These are phyloP conservation scores for Graphilbum sp. DNA, from an alignment of 2,329 filamentous ascomycete species.

Conservation along the genomic window DNA sequence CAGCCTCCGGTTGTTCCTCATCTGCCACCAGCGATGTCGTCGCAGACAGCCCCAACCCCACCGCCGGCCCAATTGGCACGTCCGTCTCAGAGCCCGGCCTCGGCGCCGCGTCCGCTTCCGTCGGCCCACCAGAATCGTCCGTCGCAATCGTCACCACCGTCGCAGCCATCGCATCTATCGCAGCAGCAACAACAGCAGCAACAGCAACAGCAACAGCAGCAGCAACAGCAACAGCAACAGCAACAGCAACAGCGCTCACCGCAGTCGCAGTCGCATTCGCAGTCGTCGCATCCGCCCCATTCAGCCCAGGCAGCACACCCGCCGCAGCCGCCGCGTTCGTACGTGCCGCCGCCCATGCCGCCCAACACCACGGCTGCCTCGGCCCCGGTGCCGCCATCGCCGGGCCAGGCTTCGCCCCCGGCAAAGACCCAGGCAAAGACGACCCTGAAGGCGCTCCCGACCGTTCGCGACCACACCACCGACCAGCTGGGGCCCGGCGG, in stretches of 20 bases:
- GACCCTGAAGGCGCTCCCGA: slow-evolving; percentile 85
- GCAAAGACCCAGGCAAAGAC: slow-evolving; percentile 70
- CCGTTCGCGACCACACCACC: slow-evolving; percentile 91
- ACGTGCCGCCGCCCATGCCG: slow-evolving; percentile 21
- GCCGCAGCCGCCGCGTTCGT: slow-evolving; percentile 1
- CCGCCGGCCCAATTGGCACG: slow-evolving; percentile 3
- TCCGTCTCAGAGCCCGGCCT: slow-evolving; percentile 3
- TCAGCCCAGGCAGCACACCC: not conserved
- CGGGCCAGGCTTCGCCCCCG: slow-evolving; percentile 37
- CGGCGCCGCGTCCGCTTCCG: not conserved
- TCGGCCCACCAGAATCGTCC: not conserved
- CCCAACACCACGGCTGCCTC: slow-evolving; percentile 2
- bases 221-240: too few relatives aligned
- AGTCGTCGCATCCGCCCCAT: not conserved
- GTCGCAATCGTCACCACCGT: not conserved
- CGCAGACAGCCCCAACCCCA: slow-evolving; percentile 1
- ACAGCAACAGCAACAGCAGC: too few relatives aligned
- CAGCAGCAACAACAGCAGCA: too few relatives aligned
- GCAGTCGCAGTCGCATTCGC: not conserved
- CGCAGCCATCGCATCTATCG: not conserved
- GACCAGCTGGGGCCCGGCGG: slow-evolving; percentile 80
- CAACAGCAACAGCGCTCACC: too few relatives aligned
- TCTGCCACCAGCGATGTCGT: slow-evolving; percentile 7
- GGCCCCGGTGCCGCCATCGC: slow-evolving; percentile 15
- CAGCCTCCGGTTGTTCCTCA: slow-evolving; percentile 6